A percentile compares a stretch with the other conserved stretches of the same genome.
Conservation (phyloP, 352 stramenopile genomes). For the Phytophthora sp. region DNA sequence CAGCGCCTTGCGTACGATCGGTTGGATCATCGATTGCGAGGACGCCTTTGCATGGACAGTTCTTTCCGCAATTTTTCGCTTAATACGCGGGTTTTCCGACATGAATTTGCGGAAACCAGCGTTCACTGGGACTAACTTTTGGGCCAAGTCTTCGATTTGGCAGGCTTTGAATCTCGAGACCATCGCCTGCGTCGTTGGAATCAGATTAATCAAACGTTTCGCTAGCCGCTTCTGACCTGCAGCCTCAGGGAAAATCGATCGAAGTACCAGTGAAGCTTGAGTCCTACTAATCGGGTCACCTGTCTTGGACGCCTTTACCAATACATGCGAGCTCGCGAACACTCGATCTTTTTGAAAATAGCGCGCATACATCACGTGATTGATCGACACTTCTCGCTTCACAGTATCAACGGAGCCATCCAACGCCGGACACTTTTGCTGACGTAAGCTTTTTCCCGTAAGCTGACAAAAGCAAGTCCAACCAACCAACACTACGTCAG, state of each 20-base stretch:
- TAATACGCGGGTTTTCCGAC: slow-evolving; percentile 42
- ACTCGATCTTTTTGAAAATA: slow-evolving; percentile 41
- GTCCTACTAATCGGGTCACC: slow-evolving; percentile 37
- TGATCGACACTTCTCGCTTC: slow-evolving; percentile 53
- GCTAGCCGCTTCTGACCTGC: slow-evolving; percentile 49
- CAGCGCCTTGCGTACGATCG: slow-evolving; percentile 38
- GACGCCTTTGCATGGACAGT: slow-evolving; percentile 3
- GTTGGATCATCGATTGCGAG: slow-evolving; percentile 22
- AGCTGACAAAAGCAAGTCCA: slow-evolving; percentile 33
- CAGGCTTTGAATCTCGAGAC: slow-evolving; percentile 45
- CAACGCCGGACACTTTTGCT: slow-evolving; percentile 14
- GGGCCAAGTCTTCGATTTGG: slow-evolving; percentile 41
- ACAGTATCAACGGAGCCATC: not conserved
- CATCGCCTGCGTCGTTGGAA: slow-evolving; percentile 63
- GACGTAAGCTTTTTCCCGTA: slow-evolving; percentile 58
- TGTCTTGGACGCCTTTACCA: slow-evolving; percentile 43
- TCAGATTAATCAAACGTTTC: slow-evolving; percentile 63
- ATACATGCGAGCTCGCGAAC: slow-evolving; percentile 43
- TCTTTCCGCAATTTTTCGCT: slow-evolving; percentile 24
- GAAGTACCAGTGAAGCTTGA: slow-evolving; percentile 51
- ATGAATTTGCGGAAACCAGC: slow-evolving; percentile 55
- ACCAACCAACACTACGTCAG: not conserved
- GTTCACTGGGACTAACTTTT: slow-evolving; percentile 42
- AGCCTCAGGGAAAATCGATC: slow-evolving; percentile 48
- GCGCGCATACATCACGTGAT: slow-evolving; percentile 67